Evolutionary conservation across 1,284 basidiomycete species (phyloP).

Genomic region (Peniophora sp.): DNA sequence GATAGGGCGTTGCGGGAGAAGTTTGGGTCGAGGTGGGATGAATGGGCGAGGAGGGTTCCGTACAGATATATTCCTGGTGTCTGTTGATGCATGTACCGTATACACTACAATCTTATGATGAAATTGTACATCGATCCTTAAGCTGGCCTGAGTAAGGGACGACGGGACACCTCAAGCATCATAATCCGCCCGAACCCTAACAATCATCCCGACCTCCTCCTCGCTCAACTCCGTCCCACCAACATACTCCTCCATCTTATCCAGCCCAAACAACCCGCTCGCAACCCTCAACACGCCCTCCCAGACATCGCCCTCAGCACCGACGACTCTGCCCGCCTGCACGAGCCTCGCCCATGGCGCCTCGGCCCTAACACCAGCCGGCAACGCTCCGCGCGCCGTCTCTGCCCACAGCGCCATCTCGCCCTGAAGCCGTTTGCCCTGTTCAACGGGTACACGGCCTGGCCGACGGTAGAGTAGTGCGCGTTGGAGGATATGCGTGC

Average conservation of each 20-base stretch:
- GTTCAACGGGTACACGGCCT: slow-evolving; percentile 41
- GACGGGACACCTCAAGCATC: slow-evolving; percentile 5
- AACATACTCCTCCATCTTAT: slow-evolving; percentile 30
- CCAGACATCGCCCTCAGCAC: slow-evolving; percentile 47
- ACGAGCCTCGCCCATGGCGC: slow-evolving; percentile 67
- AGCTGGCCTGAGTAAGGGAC: too few species aligned
- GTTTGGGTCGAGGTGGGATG: neutral
- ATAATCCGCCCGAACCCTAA: slow-evolving; percentile 38
- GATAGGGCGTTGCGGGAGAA: neutral
- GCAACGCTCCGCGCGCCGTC: slow-evolving; percentile 56
- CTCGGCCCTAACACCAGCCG: slow-evolving; percentile 25
- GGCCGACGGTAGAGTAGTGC: slow-evolving; percentile 72
- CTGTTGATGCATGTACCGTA: neutral
- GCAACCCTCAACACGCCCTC: slow-evolving; percentile 32
- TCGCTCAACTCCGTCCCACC: slow-evolving; percentile 43
- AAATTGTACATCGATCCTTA: too few species aligned
- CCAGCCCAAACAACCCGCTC: slow-evolving; percentile 33
- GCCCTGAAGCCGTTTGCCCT: slow-evolving; percentile 48
- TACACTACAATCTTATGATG: too few species aligned
- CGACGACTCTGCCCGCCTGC: slow-evolving; percentile 60
- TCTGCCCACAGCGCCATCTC: slow-evolving; percentile 78
- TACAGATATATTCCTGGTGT: neutral
- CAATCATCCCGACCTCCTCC: slow-evolving; percentile 43
- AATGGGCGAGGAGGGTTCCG: neutral
- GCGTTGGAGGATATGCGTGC: slow-evolving; percentile 75